Conservation (phyloP, 306 rosid species). For the Dryas octopetala region DNA sequence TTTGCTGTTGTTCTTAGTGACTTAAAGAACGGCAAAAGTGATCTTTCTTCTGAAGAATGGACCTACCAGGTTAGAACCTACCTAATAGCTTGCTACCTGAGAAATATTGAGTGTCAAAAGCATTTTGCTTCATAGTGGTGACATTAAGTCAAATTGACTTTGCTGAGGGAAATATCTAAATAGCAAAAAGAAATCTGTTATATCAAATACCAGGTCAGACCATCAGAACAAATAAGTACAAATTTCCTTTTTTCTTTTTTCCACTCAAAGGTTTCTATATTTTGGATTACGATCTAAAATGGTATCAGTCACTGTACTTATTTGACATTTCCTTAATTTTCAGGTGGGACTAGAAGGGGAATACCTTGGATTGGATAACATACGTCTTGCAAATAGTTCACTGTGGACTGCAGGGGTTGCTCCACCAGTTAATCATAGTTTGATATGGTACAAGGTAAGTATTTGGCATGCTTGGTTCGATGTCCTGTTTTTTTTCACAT, state of each 20-base stretch:
- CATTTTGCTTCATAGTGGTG: not conserved
- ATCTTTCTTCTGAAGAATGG: constrained; percentile 22
- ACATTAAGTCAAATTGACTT: no score
- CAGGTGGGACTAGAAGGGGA: constrained; percentile 19
- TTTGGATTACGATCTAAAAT: no score
- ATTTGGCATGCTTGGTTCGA: not conserved
- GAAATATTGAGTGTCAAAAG: not conserved
- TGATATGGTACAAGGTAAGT: constrained; percentile 22
- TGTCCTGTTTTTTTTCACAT: not conserved
- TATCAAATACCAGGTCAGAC: no score
- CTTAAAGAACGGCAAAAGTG: constrained; percentile 8
- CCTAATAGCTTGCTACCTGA: not conserved
- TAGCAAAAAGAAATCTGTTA: no score
- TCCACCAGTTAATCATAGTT: constrained; percentile 20
- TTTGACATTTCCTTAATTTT: not conserved
- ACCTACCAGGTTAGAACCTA: constrained; percentile 10
- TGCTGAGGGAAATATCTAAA: no score
- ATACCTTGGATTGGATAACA: constrained; percentile 12
- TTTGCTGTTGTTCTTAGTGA: constrained; percentile 13
- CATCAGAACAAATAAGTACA: no score
- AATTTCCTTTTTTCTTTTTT: no score
- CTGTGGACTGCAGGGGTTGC: constrained; percentile 15
- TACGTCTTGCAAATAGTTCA: constrained; percentile 16
- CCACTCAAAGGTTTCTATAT: no score
- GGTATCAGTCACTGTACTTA: not conserved